Evolutionary conservation across 768 basidiomycete genomes (phyloP), one percentile per base, ranked within the genome.

Genomic region (Russula earlei): DNA sequence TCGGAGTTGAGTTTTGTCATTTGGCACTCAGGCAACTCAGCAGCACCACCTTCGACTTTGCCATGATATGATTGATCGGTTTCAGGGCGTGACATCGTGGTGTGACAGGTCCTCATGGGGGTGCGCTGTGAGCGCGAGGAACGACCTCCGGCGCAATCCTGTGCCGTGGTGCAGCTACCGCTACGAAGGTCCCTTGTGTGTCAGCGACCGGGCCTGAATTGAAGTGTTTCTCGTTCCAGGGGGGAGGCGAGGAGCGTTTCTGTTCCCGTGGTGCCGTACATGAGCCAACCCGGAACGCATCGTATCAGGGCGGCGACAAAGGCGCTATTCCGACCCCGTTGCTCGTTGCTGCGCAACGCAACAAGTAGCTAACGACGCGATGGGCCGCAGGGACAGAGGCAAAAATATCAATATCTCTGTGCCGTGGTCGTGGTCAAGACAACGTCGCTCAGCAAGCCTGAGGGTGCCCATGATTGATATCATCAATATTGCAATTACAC

Each of bases 401-500:
- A 38, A 40, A 31, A 11, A 7, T 17, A 37, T 40, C 15, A 31
- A 47, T 10, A 10, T 27, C 31, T 42, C 15, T n/a, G n/a, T n/a
- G 17, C 19, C 19, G n/a, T 11, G 4, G 25, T 11, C 29, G 14
- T 17, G 34, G 10, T 15, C 11, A 7, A 25, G 52, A n/a, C n/a
- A 12, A 29, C 29, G 3, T 31, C 10, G 29, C 29, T 31, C 3
- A n/a, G n/a, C n/a, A n/a, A n/a, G n/a, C n/a, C n/a, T n/a, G n/a
- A n/a, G n/a, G n/a, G 31, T 11, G 11, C 31, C 31, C 31, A 33
- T 7, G 31, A 33, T 36, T 11, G 15, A 37, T 22, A 34, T 19
- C 8, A 42, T 27, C 25, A 46, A 42, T 42, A 58, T 44, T 58
- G 57, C 52, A 49, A 58, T 58, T 58, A 58, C 40, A 49, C 47